phyloP scores from a whole-genome alignment of 2,329 filamentous ascomycete species.

The Claviceps capensis region DNA sequence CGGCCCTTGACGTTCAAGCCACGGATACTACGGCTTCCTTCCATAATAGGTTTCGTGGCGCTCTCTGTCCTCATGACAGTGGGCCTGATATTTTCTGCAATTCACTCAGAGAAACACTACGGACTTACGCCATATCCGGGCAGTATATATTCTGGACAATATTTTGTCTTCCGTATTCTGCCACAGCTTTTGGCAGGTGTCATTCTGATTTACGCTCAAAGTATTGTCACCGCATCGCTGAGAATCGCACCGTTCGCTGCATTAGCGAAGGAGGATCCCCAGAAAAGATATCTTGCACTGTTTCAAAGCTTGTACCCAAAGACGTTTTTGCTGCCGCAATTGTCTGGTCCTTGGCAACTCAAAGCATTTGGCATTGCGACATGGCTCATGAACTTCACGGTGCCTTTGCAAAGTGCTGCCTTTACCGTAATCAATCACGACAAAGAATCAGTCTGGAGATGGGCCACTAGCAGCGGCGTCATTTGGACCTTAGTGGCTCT shows the following conservation, averaged over 20 bases:
- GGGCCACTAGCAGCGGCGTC: conserved; percentile 65
- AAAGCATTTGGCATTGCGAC: conserved; percentile 53
- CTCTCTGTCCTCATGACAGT: conserved; percentile 57
- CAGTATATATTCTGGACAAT: conserved; percentile 55
- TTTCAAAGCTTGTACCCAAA: conserved; percentile 57
- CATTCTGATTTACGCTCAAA: conserved; percentile 64
- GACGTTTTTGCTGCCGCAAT: conserved; percentile 48
- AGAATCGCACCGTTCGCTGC: conserved; percentile 64
- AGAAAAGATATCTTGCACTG: conserved; percentile 48
- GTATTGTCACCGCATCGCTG: conserved; percentile 59
- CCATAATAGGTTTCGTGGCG: conserved; percentile 45
- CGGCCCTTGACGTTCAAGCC: conserved; percentile 57
- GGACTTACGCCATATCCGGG: conserved; percentile 56
- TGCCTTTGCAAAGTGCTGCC: conserved; percentile 67
- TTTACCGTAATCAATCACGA: conserved; percentile 51
- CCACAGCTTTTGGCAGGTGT: conserved; percentile 63
- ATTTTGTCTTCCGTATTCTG: conserved; percentile 77
- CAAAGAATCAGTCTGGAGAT: conserved; percentile 48
- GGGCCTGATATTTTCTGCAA: conserved; percentile 57
- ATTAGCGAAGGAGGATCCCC: conserved; percentile 53
- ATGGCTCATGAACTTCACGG: conserved; percentile 67
- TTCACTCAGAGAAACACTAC: conserved; percentile 47
- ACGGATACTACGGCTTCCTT: conserved; percentile 51
- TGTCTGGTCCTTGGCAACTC: conserved; percentile 51
- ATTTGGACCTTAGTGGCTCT: conserved; percentile 66